Base-by-base conservation (phyloP, 768 basidiomycete species). In the Calocera cornea region DNA sequence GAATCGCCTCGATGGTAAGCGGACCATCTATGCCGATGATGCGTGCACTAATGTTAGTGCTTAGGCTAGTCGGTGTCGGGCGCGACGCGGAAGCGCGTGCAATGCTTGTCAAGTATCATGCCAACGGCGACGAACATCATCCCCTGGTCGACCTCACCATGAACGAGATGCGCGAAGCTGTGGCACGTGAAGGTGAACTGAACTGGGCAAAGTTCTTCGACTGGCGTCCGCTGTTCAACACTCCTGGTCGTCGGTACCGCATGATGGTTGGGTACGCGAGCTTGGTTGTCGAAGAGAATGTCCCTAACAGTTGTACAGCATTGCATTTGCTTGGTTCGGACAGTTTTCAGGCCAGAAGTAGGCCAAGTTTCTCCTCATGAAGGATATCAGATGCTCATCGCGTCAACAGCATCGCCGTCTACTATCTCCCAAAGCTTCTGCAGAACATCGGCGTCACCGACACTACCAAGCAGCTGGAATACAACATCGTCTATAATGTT, bases 61-160 rank as follows among this genome's bases (percentile, higher is more conserved):
- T 3, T 24, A 47, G 44, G 44, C 44, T 87, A 1, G 77, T 86
- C 34, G 81, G 83, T 1, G 81, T 81, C 60, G 84, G 85, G 29
- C 80, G 84, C 14, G 74, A 74, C 0, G 78, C 78, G 0, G 83
- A 85, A 68, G 84, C 84, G 0, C 73, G 75, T 64, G 75, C 72
- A 0, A 78, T 83, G 49, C 77, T 86, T 24, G 79, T 75, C 19
- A 84, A 83, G 67, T 86, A 86, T 65, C 85, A 86, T 69, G 85
- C 83, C 0, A 85, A 86, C 66, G 84, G 85, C 1, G 41, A 64
- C 65, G 31, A 38, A 19, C 44, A 47, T 24, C 44, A 47, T 47
- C 44, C 44, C 19, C 44, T 47, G 44, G 44, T 47, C 16, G 19
- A 47, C 7, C 44, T 47, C 5, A 47, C 44, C 44, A 47, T 47